A percentile compares a stretch with the other conserved stretches of the same genome.
These are phyloP conservation scores for Spergularia azorica DNA, from an alignment of 179 eudicot genomes.

Conservation along the genomic window DNA sequence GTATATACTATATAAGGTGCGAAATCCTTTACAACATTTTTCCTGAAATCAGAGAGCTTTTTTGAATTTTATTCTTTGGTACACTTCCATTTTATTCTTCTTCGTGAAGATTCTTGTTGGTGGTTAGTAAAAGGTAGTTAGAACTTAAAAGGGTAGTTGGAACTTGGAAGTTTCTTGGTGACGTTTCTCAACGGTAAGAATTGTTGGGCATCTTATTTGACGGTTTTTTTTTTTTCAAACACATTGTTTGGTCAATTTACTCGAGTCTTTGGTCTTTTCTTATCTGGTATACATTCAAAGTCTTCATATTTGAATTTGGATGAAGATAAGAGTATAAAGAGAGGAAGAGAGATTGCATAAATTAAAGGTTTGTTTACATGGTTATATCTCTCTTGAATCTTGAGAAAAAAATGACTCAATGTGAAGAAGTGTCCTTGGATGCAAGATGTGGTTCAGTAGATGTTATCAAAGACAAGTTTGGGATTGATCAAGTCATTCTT, in stretches of 20 bases:
- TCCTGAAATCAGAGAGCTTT: neutral
- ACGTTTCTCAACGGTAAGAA: neutral
- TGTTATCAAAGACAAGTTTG: conserved; percentile 60
- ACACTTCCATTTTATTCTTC: neutral
- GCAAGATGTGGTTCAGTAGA: conserved; percentile 35
- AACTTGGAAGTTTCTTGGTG: conserved; percentile 10
- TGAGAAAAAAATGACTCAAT: conserved; percentile 52
- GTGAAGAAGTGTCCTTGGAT: conserved; percentile 39
- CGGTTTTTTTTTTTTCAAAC: conserved; percentile 23
- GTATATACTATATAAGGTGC: conserved; percentile 5
- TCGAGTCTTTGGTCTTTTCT: conserved; percentile 12
- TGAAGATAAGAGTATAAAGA: neutral
- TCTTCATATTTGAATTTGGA: neutral
- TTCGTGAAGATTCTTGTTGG: conserved; percentile 2
- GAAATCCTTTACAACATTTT: neutral
- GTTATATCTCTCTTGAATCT: conserved; percentile 16
- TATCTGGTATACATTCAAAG: conserved; percentile 1
- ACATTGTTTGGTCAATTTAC: conserved; percentile 12
- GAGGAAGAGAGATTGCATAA: neutral
- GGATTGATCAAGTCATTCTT: conserved; percentile 56
- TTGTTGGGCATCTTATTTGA: conserved; percentile 2
- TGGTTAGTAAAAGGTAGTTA: conserved; percentile 35
- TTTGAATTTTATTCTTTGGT: neutral
- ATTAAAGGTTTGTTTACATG: conserved; percentile 8
- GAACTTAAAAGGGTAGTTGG: conserved; percentile 29